Base-by-base conservation (phyloP, 2,329 filamentous ascomycete genomes). In the Thielaviopsis musarum region DNA sequence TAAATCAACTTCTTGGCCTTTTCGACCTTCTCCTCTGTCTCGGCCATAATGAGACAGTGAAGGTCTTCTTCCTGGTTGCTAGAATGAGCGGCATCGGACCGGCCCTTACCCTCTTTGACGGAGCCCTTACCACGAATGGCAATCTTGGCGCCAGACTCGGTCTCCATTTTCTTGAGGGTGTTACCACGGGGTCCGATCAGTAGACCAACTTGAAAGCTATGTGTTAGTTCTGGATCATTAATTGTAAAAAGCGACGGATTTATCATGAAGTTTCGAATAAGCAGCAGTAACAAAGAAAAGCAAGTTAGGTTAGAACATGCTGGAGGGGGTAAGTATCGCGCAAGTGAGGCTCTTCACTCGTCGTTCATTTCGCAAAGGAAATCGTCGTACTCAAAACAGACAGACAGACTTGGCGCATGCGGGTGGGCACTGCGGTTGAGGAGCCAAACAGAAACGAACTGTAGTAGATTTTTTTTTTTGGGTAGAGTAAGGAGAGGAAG, bases 141-240 rank as follows among this genome's bases (percentile, higher is more conserved):
- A 77, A 98, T 98, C 75, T 98, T 98, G 72, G 93, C 93, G 64
- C 85, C 85, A 60, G 93, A 98, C 75, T 98, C 91, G 69, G 85
- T 83, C 73, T 98, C 93, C 93, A 98, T 98, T 74, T 96, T 98
- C 79, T 98, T 98, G 70, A 98, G 77, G 66, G 93, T 98, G 73
- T 98, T 98, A 75, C 93, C 93, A 91, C 93, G 93, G 75, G 93
- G 93, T 75, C 93, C 93, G 84, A 98, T 98, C 74, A 98, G 90
- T 82, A 98, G 85, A 75, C 93, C 93, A 83, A 98, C 93, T 98
- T 95, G 75, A 83, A 78, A 87, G 82, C 87, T 91, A 87, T 77
- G 83, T 88, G 89, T 98, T 95, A 96, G 91, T 95, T 65, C 62
- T 65, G 62, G 66, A 66, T 65, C 63, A 68, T 66, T 65, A 66